Evolutionary conservation across 2,329 filamentous ascomycete genomes (phyloP).

Genomic region (Pseudogymnoascus sp.): DNA sequence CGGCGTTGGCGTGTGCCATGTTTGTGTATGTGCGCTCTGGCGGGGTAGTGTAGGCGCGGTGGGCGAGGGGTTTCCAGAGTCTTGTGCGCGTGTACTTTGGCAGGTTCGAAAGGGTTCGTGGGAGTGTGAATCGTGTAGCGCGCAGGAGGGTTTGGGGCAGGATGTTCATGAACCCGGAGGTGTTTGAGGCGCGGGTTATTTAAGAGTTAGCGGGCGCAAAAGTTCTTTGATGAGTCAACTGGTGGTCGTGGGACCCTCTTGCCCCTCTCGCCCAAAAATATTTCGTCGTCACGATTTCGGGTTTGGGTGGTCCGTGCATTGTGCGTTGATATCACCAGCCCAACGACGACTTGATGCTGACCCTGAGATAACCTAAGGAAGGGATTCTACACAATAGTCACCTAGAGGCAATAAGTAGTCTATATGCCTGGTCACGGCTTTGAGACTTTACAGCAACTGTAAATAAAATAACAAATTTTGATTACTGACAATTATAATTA

Average conservation of each 20-base stretch:
- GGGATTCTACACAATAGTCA: no score
- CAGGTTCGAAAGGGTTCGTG: not conserved
- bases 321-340: not conserved
- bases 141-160: not conserved
- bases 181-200: not conserved
- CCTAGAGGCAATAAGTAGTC: no score
- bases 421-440: not conserved
- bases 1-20: conserved; percentile 7
- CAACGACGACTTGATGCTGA: no score
- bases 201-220: conserved; percentile 4
- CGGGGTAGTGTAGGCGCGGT: conserved; percentile 6
- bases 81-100: not conserved
- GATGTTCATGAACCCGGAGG: conserved; percentile 4
- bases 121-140: not conserved
- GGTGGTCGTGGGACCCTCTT: not conserved
- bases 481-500: not conserved
- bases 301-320: not conserved
- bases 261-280: conserved; percentile 3
- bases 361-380: no score
- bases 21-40: not conserved
- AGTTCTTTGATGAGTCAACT: conserved; percentile 2
- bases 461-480: not conserved
- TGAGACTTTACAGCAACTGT: not conserved
- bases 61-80: not conserved
- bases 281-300: conserved; percentile 1